Evolutionary conservation across 208 protist species (phyloP), one percentile per base, ranked within the genome.

Genomic region (Phytomonas sp.): DNA sequence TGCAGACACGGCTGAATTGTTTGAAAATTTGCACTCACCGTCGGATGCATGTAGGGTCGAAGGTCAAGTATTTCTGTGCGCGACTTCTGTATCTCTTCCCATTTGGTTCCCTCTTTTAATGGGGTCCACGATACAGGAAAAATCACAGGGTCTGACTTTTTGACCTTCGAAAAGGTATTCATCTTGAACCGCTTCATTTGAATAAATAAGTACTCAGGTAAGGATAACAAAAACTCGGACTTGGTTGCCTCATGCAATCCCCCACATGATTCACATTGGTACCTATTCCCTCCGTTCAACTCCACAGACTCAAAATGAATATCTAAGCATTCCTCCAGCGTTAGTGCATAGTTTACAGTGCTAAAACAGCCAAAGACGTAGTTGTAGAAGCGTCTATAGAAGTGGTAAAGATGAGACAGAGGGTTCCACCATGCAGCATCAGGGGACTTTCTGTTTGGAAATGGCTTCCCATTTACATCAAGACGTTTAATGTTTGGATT

Each of bases 111-210:
- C 46, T 70, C 43, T 31, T 31, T 43, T 15, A 85, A 72, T 34
- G 83, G 73, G 5, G 65, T 43, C 88, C 88, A 96, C 30, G 85
- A 82, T 29, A 85, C 64, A 4, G 92, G 92, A 60, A 96, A 97
- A 59, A 84, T 75, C 7, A 97, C 88, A 4, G 79, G 62, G 70
- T 96, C 87, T 0, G 70, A 83, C 59, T 95, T 97, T 37, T 97
- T 97, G 60, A 70, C 80, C 68, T 85, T 79, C 53, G 93, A 94
- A 74, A 79, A 91, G 8, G 68, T 53, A 8, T 88, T 88, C 1
- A 80, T 72, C 17, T 89, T 75, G 75, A 93, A 96, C 37, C 92
- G 85, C 75, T 97, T 97, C 85, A 97, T 90, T 60, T 96, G 87
- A 23, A 95, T 28, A 5, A 96, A 40, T 1, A 97, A 78, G 62